Conservation (phyloP, 345 rosid species). For the Hibiscus trionum region DNA sequence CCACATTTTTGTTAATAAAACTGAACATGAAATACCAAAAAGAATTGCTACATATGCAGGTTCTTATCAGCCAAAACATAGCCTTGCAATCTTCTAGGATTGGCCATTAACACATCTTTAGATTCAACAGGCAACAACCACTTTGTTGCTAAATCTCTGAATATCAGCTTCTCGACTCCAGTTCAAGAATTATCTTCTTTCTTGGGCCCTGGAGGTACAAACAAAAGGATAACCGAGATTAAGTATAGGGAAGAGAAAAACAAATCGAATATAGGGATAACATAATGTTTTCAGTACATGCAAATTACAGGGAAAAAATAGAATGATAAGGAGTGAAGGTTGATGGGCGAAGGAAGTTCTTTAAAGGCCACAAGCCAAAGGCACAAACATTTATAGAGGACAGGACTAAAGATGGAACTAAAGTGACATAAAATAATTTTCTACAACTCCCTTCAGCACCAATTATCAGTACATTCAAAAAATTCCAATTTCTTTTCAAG, state of each 20-base stretch:
- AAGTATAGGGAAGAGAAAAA: background rate
- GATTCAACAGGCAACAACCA: background rate
- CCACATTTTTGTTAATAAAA: background rate
- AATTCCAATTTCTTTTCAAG: background rate
- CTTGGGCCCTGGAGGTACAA: constrained; percentile 73
- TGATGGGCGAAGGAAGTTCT: background rate
- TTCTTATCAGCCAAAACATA: background rate
- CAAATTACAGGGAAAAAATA: background rate
- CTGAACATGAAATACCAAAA: background rate
- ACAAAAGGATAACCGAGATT: background rate
- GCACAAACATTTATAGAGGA: background rate
- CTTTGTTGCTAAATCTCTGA: constrained; percentile 4
- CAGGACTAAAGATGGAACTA: too few species aligned
- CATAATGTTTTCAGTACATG: background rate
- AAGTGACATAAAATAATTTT: background rate
- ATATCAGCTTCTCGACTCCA: constrained; percentile 60
- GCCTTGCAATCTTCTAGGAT: constrained; percentile 13
- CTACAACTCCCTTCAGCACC: background rate
- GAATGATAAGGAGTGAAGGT: background rate
- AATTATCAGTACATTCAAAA: background rate
- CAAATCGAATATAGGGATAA: background rate
- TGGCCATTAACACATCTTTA: constrained; percentile 13
- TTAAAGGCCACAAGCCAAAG: background rate
- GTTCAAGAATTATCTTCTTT: constrained; percentile 83
- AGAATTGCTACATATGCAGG: constrained; percentile 17